Evolutionary conservation across 2,329 filamentous ascomycete genomes (phyloP).

Genomic region (Rosellinia necatrix): DNA sequence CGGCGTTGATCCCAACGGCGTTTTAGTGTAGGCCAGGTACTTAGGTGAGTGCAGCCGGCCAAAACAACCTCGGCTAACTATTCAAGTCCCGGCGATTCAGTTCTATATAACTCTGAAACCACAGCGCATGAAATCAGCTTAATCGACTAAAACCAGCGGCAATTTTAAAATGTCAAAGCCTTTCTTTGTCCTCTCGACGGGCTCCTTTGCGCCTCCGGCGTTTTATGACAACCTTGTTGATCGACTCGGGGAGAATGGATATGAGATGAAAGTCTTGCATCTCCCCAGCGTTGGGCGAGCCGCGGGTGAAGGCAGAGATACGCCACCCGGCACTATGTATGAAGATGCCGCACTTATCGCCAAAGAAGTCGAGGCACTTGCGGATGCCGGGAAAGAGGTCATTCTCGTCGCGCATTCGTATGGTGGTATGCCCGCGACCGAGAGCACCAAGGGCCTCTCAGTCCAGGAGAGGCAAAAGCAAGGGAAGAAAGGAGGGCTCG

Average conservation of each 20-base stretch:
- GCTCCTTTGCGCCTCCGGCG: conserved; percentile 29
- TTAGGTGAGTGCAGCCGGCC: no score
- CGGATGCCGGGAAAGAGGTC: conserved; percentile 39
- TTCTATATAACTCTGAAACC: no score
- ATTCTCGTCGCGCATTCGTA: conserved; percentile 37
- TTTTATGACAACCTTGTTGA: conserved; percentile 29
- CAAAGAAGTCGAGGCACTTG: conserved; percentile 41
- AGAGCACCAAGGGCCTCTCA: conserved; percentile 42
- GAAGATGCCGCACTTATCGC: conserved; percentile 44
- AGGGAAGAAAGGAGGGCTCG: conserved; percentile 46
- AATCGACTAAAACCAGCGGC: neutral
- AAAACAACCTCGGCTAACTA: neutral
- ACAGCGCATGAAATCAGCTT: neutral
- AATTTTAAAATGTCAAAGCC: conserved; percentile 29
- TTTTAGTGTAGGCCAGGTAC: no score
- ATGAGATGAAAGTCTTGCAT: conserved; percentile 32
- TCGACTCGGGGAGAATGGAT: conserved; percentile 25
- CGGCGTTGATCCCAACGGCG: neutral
- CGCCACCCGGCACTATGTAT: conserved; percentile 35
- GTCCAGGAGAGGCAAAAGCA: conserved; percentile 40
- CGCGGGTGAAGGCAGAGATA: conserved; percentile 3
- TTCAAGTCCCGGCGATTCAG: neutral
- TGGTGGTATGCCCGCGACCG: conserved; percentile 34
- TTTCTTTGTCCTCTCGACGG: conserved; percentile 29
- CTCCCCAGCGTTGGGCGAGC: conserved; percentile 24